phyloP scores from a whole-genome alignment of 208 protist genomes.

The Porcisia deanei region DNA sequence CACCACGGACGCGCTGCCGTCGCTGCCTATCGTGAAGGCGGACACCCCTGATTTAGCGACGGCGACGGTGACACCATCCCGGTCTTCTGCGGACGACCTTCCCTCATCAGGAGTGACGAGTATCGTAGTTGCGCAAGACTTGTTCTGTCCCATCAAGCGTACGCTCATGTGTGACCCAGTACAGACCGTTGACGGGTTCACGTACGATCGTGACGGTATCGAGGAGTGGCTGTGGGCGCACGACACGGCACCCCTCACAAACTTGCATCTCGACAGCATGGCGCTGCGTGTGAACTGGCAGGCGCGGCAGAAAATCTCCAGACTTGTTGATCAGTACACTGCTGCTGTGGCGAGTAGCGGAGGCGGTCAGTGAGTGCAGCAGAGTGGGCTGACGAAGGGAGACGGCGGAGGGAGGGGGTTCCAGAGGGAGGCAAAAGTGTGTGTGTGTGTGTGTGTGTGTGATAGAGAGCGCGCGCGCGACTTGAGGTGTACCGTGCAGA shows the following conservation, averaged over 20 bases:
- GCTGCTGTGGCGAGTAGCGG: neutral
- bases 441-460: neutral
- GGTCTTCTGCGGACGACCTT: neutral
- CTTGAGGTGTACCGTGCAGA: neutral
- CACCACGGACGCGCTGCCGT: constrained; percentile 13
- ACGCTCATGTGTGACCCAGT: constrained; percentile 85
- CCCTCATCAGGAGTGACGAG: neutral
- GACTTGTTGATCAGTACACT: constrained; percentile 31
- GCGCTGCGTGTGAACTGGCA: constrained; percentile 36
- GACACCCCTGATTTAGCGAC: neutral
- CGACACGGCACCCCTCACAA: constrained; percentile 66
- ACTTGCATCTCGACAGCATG: constrained; percentile 35
- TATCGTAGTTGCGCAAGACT: constrained; percentile 21
- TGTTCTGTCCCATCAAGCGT: constrained; percentile 85
- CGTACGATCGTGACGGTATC: constrained; percentile 87
- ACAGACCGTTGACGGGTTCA: constrained; percentile 77
- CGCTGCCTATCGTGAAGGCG: constrained; percentile 4
- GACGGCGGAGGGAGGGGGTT: neutral
- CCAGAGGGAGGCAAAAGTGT: neutral
- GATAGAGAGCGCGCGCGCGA: no score
- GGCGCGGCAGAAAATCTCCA: constrained; percentile 27
- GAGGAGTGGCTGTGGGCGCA: constrained; percentile 58
- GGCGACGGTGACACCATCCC: neutral
- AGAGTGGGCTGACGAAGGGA: neutral
- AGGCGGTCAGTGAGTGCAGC: neutral